Evolutionary conservation across 2,329 filamentous ascomycete genomes (phyloP), one percentile per base, ranked within the genome.

Genomic region (Pseudogymnoascus pannorum): DNA sequence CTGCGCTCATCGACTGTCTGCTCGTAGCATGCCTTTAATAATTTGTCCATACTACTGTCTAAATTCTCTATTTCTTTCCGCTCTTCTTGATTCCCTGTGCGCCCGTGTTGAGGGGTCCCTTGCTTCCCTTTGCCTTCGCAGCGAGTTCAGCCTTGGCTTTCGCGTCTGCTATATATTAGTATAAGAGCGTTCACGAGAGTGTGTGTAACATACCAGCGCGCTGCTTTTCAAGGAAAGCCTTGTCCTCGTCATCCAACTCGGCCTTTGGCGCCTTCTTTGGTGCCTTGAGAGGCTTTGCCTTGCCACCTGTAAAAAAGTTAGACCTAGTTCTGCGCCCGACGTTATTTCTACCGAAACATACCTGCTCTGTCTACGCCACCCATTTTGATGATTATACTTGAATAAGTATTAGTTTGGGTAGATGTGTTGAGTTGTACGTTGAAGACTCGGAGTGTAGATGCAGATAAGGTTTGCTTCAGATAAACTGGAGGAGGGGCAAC

Each of bases 11-110:
- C 57, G 31, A 58, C 36, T 5, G 58, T 57, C 33, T 42, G 26
- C 35, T 57, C 58, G 40, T 60, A 31, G 58, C 58, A 48, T 60
- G 18, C 3, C 14, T 24, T 51, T 29, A 59, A n/a, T 57, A 5
- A 58, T 18, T 54, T 33, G 24, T 60, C 58, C 38, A 48, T 14
- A 8, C 2, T 3, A 33, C 18, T 29, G 16, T 38, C 29, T 59
- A 33, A 51, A n/a, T 61, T 11, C 11, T 44, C 18, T 9, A 96
- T 87, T 97, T 96, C 89, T 97, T 96, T 76, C 92, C 92, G 65
- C 89, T 94, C 85, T 96, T 97, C 87, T 97, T 97, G 81, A 97
- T 96, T 65, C 91, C 92, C 78, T 95, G 91, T 57, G 81, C 76
- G 33, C 91, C 92, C 31, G 86, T 88, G 78, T 92, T 92, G 73